Conservation (phyloP, 129 eudicot species). For the Flaveria linearis region DNA sequence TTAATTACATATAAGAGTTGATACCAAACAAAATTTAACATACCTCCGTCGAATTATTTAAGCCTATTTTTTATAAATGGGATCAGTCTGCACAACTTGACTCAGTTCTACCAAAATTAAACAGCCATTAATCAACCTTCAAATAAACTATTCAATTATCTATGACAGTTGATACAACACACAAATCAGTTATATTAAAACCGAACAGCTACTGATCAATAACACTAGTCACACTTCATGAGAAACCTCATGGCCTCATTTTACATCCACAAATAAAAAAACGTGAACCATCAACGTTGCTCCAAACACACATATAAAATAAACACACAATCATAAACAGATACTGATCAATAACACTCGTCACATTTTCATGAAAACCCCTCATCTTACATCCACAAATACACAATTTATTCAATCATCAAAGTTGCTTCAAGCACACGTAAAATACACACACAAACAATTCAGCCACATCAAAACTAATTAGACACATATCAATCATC, state of each 20-base stretch:
- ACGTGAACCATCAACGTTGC: no score
- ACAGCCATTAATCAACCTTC: not conserved
- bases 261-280: no score
- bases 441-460: not conserved
- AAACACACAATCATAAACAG: not conserved
- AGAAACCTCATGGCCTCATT: no score
- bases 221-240: not conserved
- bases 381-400: not conserved
- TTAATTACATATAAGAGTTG: not conserved
- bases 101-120: not conserved
- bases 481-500: not conserved
- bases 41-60: not conserved
- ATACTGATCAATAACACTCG: not conserved
- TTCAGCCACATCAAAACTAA: not conserved
- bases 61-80: not conserved
- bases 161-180: not conserved
- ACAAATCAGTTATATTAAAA: not conserved
- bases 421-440: not conserved
- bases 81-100: not conserved
- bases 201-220: not conserved
- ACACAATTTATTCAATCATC: not conserved
- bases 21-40: not conserved
- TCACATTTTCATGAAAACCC: not conserved
- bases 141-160: not conserved
- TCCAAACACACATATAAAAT: no score